Evolutionary conservation across 2,329 filamentous ascomycete species (phyloP).

Genomic region (Calonectria fujianensis): DNA sequence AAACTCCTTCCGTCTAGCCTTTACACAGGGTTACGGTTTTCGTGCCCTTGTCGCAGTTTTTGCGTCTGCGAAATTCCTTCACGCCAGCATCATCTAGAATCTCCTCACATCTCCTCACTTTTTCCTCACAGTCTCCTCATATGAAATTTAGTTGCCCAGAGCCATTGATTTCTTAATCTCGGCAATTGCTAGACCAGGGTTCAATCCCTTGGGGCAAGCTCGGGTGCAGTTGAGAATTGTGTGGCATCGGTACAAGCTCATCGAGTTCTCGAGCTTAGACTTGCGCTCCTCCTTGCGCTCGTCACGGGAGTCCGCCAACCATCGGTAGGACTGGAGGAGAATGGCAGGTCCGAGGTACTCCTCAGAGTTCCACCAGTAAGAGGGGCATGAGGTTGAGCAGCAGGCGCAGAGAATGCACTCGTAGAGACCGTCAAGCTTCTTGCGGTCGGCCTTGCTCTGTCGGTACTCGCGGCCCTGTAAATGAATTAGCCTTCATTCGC

Average conservation of each 20-base stretch:
- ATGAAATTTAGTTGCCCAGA: slow-evolving; percentile 60
- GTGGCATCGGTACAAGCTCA: slow-evolving; percentile 99
- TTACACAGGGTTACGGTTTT: slow-evolving; percentile 55
- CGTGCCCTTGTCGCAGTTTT: slow-evolving; percentile 52
- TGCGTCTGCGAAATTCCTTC: slow-evolving; percentile 48
- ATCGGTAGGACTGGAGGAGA: slow-evolving; percentile 97
- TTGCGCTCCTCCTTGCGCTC: slow-evolving; percentile 92
- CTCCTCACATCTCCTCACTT: slow-evolving; percentile 37
- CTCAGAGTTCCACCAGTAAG: slow-evolving; percentile 99
- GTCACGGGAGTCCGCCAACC: slow-evolving; percentile 96
- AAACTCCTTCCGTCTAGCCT: slow-evolving; percentile 55
- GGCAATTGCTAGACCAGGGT: slow-evolving; percentile 95
- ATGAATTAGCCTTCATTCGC: slow-evolving; percentile 35
- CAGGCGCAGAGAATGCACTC: slow-evolving; percentile 99
- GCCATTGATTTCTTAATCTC: slow-evolving; percentile 99
- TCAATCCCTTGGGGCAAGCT: slow-evolving; percentile 98
- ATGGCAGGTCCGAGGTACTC: slow-evolving; percentile 98
- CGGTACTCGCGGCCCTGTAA: slow-evolving; percentile 90
- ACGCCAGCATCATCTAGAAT: slow-evolving; percentile 43
- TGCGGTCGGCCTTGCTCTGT: slow-evolving; percentile 92
- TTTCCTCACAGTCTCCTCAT: slow-evolving; percentile 33
- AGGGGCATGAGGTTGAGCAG: slow-evolving; percentile 99
- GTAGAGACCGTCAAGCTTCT: slow-evolving; percentile 98
- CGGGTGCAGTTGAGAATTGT: slow-evolving; percentile 99
- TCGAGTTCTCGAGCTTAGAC: slow-evolving; percentile 95